Evolutionary conservation across 257 asterid species (phyloP).

Genomic region (Petunia secreta): DNA sequence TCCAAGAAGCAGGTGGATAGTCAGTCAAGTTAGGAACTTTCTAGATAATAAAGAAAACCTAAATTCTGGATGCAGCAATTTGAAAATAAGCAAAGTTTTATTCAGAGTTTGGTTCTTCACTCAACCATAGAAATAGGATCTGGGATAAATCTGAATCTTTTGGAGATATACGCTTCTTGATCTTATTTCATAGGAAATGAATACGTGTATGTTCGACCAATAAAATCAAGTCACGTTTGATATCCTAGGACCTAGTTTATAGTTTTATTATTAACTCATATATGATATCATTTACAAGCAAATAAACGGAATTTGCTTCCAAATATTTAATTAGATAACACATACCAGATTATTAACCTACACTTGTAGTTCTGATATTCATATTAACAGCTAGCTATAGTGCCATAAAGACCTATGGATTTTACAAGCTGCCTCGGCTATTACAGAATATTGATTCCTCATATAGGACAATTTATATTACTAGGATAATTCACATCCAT

Average conservation of each 20-base stretch:
- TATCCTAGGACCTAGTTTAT: not conserved
- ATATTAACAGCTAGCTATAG: not conserved
- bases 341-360: too few relatives aligned
- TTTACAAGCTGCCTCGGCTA: not conserved
- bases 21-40: not conserved
- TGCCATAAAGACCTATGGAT: not conserved
- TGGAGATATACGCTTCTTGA: not conserved
- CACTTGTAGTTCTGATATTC: too few relatives aligned
- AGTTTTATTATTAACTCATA: not conserved
- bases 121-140: not conserved
- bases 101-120: not conserved
- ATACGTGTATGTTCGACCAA: not conserved
- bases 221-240: not conserved
- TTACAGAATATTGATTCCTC: not conserved
- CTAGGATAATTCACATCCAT: too few relatives aligned
- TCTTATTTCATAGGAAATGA: not conserved
- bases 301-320: not conserved
- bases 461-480: not conserved
- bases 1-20: slow-evolving; percentile 27
- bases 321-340: not conserved
- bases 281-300: not conserved
- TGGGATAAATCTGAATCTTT: not conserved
- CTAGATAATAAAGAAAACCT: not conserved
- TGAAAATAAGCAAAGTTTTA: not conserved
- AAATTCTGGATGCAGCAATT: slow-evolving; percentile 5